Evolutionary conservation across 176 grass and related monocot species (phyloP).

Genomic region (Leersia perrieri): DNA sequence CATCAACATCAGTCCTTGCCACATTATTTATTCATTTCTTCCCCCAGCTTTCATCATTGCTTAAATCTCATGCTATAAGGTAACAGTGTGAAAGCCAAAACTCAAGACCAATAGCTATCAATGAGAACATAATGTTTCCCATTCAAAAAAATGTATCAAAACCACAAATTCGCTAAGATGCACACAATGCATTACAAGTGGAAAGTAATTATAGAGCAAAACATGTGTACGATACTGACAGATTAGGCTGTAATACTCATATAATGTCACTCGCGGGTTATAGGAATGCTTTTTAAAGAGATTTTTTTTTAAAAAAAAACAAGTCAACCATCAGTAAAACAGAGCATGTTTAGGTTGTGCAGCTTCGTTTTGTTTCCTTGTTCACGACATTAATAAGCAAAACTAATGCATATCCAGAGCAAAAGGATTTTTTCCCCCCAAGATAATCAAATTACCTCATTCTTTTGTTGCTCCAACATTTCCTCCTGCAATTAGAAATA

Average conservation of each 20-base stretch:
- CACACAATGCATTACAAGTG: neutral
- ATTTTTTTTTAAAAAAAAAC: neutral
- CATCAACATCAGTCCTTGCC: constrained; percentile 19
- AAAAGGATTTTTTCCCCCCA: neutral
- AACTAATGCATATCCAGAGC: neutral
- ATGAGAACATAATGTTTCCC: constrained; percentile 13
- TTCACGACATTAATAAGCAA: constrained; percentile 11
- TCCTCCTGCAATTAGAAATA: constrained; percentile 47
- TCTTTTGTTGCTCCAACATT: constrained; percentile 58
- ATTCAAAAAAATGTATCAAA: constrained; percentile 16
- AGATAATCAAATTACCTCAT: constrained; percentile 59
- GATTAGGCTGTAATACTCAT: constrained; percentile 10
- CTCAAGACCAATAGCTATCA: constrained; percentile 25
- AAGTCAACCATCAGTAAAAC: neutral
- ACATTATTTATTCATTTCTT: constrained; percentile 26
- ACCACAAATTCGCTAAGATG: constrained; percentile 22
- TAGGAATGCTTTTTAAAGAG: neutral
- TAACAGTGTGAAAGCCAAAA: constrained; percentile 17
- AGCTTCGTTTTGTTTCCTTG: neutral
- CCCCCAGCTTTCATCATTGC: constrained; percentile 15
- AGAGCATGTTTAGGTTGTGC: neutral
- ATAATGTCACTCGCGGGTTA: neutral
- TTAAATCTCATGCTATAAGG: constrained; percentile 1
- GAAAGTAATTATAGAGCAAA: constrained; percentile 18
- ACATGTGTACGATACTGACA: constrained; percentile 21